Conservation (phyloP, 768 basidiomycete species). For the Porpolomopsis calyptriformis region DNA sequence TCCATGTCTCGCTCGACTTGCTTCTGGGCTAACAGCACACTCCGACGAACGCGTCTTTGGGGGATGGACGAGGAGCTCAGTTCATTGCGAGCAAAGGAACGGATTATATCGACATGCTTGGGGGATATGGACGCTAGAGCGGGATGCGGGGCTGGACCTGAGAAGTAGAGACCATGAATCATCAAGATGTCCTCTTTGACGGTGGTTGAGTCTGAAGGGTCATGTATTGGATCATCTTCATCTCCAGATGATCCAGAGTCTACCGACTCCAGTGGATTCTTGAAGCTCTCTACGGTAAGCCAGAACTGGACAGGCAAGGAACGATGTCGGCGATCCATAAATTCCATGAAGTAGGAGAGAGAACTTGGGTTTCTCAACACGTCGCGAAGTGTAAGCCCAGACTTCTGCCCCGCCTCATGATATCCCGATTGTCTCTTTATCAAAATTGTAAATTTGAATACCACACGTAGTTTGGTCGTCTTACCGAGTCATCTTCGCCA, state of each 20-base stretch:
- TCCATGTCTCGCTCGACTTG: constrained; percentile 87
- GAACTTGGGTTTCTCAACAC: constrained; percentile 83
- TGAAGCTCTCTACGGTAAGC: constrained; percentile 96
- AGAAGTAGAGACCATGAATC: constrained; percentile 84
- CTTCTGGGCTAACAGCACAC: constrained; percentile 74
- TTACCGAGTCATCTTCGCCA: constrained; percentile 51
- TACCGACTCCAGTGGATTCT: constrained; percentile 83
- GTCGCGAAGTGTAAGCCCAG: constrained; percentile 57
- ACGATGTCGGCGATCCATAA: constrained; percentile 84
- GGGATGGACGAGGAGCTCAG: constrained; percentile 30
- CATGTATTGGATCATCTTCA: constrained; percentile 44
- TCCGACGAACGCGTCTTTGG: constrained; percentile 54
- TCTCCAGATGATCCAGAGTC: constrained; percentile 62
- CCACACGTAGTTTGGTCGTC: constrained; percentile 12
- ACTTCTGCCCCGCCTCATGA: constrained; percentile 34
- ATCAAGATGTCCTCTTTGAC: constrained; percentile 81
- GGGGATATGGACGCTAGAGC: constrained; percentile 54
- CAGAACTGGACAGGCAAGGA: constrained; percentile 92
- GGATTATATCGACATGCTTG: constrained; percentile 63
- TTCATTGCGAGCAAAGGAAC: constrained; percentile 47
- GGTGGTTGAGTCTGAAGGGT: constrained; percentile 45
- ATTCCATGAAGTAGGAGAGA: constrained; percentile 95
- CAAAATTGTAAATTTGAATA: not conserved
- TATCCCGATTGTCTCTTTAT: constrained; percentile 30
- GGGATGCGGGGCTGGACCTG: constrained; percentile 43